Evolutionary conservation across 352 stramenopile genomes (phyloP).

Genomic region (Phytopythium aichiense): DNA sequence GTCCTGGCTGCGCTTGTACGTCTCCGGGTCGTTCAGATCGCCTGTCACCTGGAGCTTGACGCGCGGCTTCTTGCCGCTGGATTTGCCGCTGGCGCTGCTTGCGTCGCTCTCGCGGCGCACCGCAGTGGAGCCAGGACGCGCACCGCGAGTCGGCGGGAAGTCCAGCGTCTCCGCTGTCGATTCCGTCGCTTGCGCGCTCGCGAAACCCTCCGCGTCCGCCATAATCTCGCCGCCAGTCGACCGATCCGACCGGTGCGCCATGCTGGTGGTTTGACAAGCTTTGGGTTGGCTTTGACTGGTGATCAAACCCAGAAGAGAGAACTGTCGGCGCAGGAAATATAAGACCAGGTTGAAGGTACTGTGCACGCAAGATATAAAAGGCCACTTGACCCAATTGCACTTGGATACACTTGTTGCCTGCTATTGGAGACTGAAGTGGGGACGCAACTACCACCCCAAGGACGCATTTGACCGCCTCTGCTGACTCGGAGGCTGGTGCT

Average conservation of each 20-base stretch:
- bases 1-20: slow-evolving; percentile 84
- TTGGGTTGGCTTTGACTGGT: background rate
- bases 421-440: background rate
- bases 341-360: background rate
- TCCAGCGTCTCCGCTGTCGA: background rate
- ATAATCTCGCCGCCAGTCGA: background rate
- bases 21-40: slow-evolving; percentile 74
- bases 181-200: background rate
- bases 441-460: background rate
- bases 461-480: background rate
- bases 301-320: background rate
- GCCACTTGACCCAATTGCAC: slow-evolving; percentile 2
- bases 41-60: slow-evolving; percentile 8
- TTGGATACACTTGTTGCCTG: background rate
- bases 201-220: background rate
- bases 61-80: background rate
- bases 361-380: background rate
- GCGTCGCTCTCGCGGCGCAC: background rate
- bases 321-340: background rate
- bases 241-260: background rate
- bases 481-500: background rate
- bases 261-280: background rate
- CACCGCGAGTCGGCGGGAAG: background rate
- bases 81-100: background rate
- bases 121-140: background rate